Evolutionary conservation across 176 grass and related monocot species (phyloP).

Genomic region (Typha latifolia): DNA sequence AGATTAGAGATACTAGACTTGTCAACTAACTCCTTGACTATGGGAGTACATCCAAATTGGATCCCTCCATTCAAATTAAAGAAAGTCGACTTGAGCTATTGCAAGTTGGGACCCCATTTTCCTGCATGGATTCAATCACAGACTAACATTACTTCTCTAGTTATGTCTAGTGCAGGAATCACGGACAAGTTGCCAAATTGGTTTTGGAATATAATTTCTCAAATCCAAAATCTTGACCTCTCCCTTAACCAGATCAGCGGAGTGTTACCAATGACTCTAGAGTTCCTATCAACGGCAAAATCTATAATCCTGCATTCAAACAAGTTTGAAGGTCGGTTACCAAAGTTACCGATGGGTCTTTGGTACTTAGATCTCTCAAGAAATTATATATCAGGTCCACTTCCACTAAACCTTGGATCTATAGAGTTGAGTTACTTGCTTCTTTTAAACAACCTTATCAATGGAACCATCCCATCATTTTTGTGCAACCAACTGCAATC

Average conservation of each 20-base stretch:
- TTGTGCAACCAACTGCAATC: slow-evolving; percentile 3
- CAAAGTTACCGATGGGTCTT: background rate
- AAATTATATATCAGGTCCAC: slow-evolving; percentile 19
- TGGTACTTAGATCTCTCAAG: slow-evolving; percentile 9
- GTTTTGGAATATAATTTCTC: slow-evolving; percentile 24
- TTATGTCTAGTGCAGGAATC: slow-evolving; percentile 32
- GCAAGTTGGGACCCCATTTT: slow-evolving; percentile 12
- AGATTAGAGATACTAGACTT: slow-evolving; percentile 16
- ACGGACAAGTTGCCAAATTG: slow-evolving; percentile 19
- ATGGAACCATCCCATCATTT: slow-evolving; percentile 10
- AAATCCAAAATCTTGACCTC: background rate
- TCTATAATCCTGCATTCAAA: slow-evolving; percentile 26
- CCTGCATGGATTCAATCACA: slow-evolving; percentile 8
- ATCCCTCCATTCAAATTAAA: slow-evolving; percentile 14
- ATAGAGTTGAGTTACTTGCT: background rate
- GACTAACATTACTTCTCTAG: background rate
- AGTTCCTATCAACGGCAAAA: background rate
- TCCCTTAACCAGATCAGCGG: slow-evolving; percentile 30
- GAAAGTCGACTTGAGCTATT: background rate
- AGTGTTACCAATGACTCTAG: slow-evolving; percentile 3
- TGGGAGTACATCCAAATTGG: slow-evolving; percentile 9
- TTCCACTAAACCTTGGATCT: background rate
- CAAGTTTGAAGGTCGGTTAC: slow-evolving; percentile 19
- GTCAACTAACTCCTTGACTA: background rate
- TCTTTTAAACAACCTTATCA: slow-evolving; percentile 13